Conservation (phyloP, 2,329 filamentous ascomycete genomes). For the Ascochyta clinopodiicola region DNA sequence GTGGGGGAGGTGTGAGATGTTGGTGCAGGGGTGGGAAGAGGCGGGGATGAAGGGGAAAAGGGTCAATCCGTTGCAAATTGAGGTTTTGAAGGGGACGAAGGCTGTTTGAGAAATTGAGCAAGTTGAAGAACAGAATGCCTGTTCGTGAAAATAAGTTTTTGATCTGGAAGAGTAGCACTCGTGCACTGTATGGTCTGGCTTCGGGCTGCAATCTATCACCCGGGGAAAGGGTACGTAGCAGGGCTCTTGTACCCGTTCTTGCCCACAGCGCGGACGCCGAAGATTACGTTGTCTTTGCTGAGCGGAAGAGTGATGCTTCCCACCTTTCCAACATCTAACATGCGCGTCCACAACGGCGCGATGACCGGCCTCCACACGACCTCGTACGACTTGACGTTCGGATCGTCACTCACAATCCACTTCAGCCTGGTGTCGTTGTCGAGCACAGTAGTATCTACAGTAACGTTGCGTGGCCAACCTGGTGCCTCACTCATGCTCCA, state of each 20-base stretch:
- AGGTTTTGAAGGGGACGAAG: slow-evolving; percentile 16
- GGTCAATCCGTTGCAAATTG: slow-evolving; percentile 20
- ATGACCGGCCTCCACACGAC: slow-evolving; percentile 62
- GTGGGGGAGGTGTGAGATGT: slow-evolving; percentile 20
- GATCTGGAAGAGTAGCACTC: no score
- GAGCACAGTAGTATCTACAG: slow-evolving; percentile 54
- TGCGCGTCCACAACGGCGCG: slow-evolving; percentile 59
- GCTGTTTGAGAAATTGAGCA: background rate
- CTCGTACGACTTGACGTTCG: slow-evolving; percentile 58
- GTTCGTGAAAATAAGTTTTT: no score
- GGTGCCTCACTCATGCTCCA: slow-evolving; percentile 63
- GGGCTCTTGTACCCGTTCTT: slow-evolving; percentile 60
- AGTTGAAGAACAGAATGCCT: no score
- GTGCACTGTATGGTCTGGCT: no score
- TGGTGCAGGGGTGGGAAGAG: slow-evolving; percentile 22
- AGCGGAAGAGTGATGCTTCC: slow-evolving; percentile 55
- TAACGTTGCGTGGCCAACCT: slow-evolving; percentile 58
- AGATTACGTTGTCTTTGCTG: slow-evolving; percentile 65
- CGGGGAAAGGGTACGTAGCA: slow-evolving; percentile 54
- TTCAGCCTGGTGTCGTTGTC: slow-evolving; percentile 59
- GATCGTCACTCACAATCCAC: slow-evolving; percentile 55
- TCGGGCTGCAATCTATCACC: slow-evolving; percentile 3
- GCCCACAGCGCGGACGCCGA: slow-evolving; percentile 61
- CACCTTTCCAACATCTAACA: slow-evolving; percentile 58
- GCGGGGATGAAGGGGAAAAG: slow-evolving; percentile 10